A percentile compares a stretch with the other conserved stretches of the same genome.
Conservation (phyloP, 345 rosid species). For the Citrus cavaleriei region DNA sequence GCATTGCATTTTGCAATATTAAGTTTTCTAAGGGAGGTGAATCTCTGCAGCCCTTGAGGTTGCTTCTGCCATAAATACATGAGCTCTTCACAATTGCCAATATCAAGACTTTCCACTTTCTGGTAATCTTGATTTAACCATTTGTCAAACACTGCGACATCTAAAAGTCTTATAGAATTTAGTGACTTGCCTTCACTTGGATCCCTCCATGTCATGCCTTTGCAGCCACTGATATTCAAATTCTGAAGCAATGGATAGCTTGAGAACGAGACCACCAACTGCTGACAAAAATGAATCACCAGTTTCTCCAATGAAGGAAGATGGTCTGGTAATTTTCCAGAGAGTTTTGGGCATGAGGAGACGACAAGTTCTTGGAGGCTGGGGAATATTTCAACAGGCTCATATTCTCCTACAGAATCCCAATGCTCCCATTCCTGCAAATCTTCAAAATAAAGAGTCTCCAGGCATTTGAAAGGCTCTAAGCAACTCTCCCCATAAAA, state of each 20-base stretch:
- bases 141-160: not conserved
- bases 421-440: not conserved
- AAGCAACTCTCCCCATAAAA: not conserved
- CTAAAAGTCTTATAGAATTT: not conserved
- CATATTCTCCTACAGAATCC: not conserved
- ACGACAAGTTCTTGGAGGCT: too few relatives aligned
- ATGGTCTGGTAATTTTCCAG: too few relatives aligned
- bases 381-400: not conserved
- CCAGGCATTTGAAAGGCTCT: not conserved
- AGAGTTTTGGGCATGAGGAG: too few relatives aligned
- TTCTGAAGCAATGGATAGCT: not conserved
- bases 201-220: not conserved
- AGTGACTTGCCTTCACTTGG: not conserved
- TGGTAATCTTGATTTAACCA: not conserved
- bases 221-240: not conserved
- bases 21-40: not conserved
- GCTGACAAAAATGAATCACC: too few relatives aligned
- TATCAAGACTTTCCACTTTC: not conserved
- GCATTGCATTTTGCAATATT: not conserved
- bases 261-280: too few relatives aligned
- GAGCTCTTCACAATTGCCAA: not conserved
- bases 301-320: too few relatives aligned
- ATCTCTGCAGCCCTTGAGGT: not conserved
- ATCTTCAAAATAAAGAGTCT: not conserved
- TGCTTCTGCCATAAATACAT: not conserved